phyloP scores from a whole-genome alignment of 1,284 basidiomycete species.

The Sporisorium iseilematis-ciliati region DNA sequence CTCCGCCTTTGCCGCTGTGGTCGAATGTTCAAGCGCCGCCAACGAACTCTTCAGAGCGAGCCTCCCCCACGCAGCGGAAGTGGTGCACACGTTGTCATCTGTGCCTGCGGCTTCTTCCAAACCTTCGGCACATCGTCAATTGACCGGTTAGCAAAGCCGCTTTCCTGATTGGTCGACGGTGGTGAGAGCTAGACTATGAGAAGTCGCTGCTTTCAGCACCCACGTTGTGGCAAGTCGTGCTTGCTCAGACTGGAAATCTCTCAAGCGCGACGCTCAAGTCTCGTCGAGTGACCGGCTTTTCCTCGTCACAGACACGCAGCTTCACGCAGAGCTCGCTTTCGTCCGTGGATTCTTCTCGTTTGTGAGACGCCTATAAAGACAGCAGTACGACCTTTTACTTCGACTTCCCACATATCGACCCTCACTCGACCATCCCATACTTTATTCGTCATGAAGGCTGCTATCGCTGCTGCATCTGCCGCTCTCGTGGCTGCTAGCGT shows the following conservation, averaged over 20 bases:
- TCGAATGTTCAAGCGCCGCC: constrained; percentile 5
- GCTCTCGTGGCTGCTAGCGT: constrained; percentile 74
- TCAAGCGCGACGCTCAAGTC: background rate
- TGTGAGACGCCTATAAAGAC: background rate
- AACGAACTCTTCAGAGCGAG: background rate
- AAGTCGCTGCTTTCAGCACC: background rate
- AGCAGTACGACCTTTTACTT: background rate
- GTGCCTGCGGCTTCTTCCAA: constrained; percentile 4
- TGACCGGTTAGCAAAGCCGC: constrained; percentile 1
- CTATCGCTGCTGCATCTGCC: constrained; percentile 89
- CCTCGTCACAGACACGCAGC: too few relatives aligned
- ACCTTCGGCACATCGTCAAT: background rate
- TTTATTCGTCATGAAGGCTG: constrained; percentile 62
- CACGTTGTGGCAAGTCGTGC: constrained; percentile 8
- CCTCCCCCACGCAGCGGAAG: background rate
- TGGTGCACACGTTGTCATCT: constrained; percentile 24
- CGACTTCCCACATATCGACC: background rate
- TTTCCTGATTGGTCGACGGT: constrained; percentile 12
- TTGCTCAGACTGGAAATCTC: background rate
- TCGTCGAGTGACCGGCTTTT: background rate
- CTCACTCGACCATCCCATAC: background rate
- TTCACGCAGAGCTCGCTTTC: background rate
- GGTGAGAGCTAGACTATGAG: background rate
- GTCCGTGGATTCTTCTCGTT: background rate
- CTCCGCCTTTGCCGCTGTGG: constrained; percentile 3